Percentiles rank a stretch among this genome's conserved stretches.
Evolutionary conservation across 257 asterid species (phyloP).

Genomic region (Solanum bulbocastanum): DNA sequence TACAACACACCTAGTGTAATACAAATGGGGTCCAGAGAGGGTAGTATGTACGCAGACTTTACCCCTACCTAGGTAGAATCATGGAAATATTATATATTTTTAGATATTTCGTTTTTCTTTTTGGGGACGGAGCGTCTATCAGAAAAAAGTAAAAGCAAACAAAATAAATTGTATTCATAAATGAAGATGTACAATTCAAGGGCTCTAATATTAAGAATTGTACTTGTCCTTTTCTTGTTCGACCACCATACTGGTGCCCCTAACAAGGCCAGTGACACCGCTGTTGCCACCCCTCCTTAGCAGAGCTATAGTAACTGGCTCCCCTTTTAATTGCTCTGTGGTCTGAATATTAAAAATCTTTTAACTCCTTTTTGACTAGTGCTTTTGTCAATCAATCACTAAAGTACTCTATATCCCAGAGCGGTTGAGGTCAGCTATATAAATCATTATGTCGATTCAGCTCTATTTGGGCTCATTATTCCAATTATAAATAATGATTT

Average conservation of each 20-base stretch:
- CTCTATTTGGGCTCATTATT: background rate
- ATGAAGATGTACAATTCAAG: background rate
- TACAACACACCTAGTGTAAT: background rate
- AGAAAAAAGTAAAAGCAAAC: background rate
- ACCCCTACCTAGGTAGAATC: background rate
- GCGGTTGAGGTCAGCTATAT: background rate
- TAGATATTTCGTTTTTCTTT: background rate
- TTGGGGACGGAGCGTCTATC: background rate
- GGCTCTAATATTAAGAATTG: background rate
- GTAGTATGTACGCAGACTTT: background rate
- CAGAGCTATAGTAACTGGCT: background rate
- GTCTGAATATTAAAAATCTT: background rate
- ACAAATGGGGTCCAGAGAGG: background rate
- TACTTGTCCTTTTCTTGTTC: background rate
- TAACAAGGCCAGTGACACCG: background rate
- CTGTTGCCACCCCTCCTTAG: background rate
- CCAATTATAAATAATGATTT: background rate
- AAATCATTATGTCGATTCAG: background rate
- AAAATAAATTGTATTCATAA: background rate
- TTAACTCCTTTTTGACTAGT: background rate
- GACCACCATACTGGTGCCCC: background rate
- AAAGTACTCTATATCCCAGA: background rate
- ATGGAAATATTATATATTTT: background rate
- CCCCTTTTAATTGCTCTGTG: background rate
- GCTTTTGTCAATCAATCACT: background rate